Percentiles rank a stretch among this genome's conserved stretches.
Evolutionary conservation across 768 basidiomycete species (phyloP).

Genomic region (Auricularia heimuer): DNA sequence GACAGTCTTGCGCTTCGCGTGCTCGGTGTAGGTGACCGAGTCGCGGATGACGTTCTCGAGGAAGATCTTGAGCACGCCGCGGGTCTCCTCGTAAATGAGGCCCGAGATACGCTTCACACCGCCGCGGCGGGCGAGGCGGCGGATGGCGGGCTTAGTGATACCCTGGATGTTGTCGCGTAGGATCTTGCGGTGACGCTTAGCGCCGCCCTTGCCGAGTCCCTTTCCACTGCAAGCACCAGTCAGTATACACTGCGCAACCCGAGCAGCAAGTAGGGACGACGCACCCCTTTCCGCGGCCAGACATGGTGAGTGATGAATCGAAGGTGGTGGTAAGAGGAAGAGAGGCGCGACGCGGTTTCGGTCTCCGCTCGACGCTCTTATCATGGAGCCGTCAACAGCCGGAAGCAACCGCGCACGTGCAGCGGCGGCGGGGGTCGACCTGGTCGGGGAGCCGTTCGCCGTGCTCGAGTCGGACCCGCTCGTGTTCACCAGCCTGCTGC

Average conservation of each 20-base stretch:
- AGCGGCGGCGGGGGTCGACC: constrained; percentile 23
- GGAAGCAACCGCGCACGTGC: neutral
- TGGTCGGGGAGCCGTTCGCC: constrained; percentile 53
- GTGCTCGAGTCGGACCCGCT: constrained; percentile 47
- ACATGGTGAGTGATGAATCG: constrained; percentile 19
- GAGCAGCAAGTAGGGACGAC: neutral
- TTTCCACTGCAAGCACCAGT: constrained; percentile 27
- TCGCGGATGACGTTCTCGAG: constrained; percentile 60
- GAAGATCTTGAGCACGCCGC: constrained; percentile 44
- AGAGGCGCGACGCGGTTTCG: too few relatives aligned
- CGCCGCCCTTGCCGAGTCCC: constrained; percentile 38
- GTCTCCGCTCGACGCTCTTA: too few relatives aligned
- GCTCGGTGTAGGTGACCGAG: constrained; percentile 97
- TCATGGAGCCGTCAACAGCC: too few relatives aligned
- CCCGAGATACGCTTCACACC: constrained; percentile 45
- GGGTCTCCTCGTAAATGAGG: constrained; percentile 39
- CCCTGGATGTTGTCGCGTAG: constrained; percentile 42
- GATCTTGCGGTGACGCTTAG: constrained; percentile 39
- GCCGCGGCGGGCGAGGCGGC: constrained; percentile 42
- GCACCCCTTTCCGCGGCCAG: constrained; percentile 34
- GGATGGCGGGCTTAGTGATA: constrained; percentile 45
- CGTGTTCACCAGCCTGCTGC: constrained; percentile 49
- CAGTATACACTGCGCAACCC: constrained; percentile 9
- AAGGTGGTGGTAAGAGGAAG: neutral
- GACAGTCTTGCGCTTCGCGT: constrained; percentile 92